A percentile compares a stretch with the other conserved stretches of the same genome.
Conservation (phyloP, 345 rosid species). For the Salix caprea region DNA sequence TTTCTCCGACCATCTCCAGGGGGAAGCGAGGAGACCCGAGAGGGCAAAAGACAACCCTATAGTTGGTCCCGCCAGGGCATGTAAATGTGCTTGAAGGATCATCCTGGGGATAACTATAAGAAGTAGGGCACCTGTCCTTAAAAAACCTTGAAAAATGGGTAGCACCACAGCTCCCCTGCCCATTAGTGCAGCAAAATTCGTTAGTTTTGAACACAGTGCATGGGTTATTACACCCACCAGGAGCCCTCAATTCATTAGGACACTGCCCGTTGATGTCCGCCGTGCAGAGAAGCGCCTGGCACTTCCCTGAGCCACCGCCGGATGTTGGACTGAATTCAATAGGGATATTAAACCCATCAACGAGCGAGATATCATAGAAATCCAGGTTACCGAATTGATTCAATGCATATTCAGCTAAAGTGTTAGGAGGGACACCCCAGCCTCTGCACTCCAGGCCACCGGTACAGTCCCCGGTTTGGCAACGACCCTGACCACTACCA, state of each 20-base stretch:
- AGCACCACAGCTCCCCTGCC: constrained; percentile 14
- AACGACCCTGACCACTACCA: background rate
- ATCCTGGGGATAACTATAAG: constrained; percentile 15
- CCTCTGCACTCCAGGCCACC: constrained; percentile 10
- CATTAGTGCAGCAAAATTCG: constrained; percentile 19
- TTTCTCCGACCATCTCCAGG: too few species aligned
- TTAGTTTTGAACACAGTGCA: constrained; percentile 18
- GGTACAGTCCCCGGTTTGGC: constrained; percentile 21
- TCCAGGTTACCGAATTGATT: background rate
- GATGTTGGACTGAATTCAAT: background rate
- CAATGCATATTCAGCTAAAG: background rate
- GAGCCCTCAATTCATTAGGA: constrained; percentile 13
- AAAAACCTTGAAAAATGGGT: constrained; percentile 18
- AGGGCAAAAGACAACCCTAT: background rate
- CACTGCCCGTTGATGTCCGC: constrained; percentile 12
- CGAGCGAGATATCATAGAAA: too few species aligned
- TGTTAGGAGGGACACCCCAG: background rate
- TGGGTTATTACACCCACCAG: constrained; percentile 22
- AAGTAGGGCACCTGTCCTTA: constrained; percentile 22
- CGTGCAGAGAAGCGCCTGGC: background rate
- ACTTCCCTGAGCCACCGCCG: background rate
- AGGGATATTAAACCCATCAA: too few species aligned
- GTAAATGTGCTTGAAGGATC: background rate
- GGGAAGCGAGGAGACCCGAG: too few species aligned
- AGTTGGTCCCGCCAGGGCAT: background rate